Base-by-base conservation (phyloP, 2,329 filamentous ascomycete species). In the Epichloe aotearoae region DNA sequence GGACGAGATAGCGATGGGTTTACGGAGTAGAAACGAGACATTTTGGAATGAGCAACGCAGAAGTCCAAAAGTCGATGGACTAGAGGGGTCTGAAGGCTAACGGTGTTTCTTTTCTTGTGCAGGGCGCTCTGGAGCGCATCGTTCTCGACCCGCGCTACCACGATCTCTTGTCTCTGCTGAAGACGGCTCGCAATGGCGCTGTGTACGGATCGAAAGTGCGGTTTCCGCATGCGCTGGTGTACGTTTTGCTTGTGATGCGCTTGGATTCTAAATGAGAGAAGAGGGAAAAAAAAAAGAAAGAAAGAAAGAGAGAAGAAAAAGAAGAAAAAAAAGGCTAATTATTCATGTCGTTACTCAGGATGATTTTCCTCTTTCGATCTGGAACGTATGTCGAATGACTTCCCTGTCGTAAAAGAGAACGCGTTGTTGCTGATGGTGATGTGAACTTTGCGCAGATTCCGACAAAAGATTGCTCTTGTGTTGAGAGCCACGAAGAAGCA, bases 131-230 rank as follows among this genome's bases (percentile, higher is more conserved):
- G 59, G 88, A 95, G 71, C 77, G 78, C 58, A 75, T 95, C 51
- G 74, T 90, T 58, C 79, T 93, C 55, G 82, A 97, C 65, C 89
- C 90, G 5, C 77, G 81, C 58, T 87, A 95, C 70, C 88, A 93
- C 61, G 88, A 93, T 61, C 66, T 89, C 51, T 79, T 98, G 55
- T 81, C 87, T 52, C 76, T 98, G 58, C 67, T 95, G 67, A 98
- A 98, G 77, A 88, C 83, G 61, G 86, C 93, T 58, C 88, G 93
- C 70, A 98, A 97, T 81, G 93, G 93, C 67, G 83, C 90, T 57
- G 88, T 98, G 56, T 98, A 98, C 71, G 93, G 93, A 54, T 82
- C 87, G 61, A 97, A 97, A 79, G 88, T 98, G 68, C 90, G 93
- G 56, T 97, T 98, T 72, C 93, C 93, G 57, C 93, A 98, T 72